Conservation (phyloP, 2,329 filamentous ascomycete species). For the Fusarium pseudograminearum region DNA sequence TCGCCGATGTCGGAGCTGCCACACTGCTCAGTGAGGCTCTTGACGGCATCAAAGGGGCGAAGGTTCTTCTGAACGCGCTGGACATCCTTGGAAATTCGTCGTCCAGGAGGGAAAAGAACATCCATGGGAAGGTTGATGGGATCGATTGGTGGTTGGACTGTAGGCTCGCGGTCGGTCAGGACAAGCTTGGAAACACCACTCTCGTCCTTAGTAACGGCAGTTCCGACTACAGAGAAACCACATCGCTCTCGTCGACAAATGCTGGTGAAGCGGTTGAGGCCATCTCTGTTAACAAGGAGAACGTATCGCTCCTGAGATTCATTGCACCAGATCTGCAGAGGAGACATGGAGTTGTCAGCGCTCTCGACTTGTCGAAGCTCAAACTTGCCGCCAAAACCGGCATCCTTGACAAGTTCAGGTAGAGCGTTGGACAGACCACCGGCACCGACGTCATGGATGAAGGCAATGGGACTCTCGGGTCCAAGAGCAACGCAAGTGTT, state of each 20-base stretch:
- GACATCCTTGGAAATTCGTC: constrained; percentile 46
- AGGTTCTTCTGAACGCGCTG: constrained; percentile 63
- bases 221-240: constrained; percentile 91
- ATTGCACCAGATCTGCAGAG: constrained; percentile 94
- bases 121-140: constrained; percentile 93
- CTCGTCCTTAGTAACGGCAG: constrained; percentile 72
- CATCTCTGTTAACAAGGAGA: constrained; percentile 83
- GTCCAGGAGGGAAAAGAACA: constrained; percentile 81
- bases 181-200: constrained; percentile 78
- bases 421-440: constrained; percentile 82
- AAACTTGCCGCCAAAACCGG: constrained; percentile 89
- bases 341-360: constrained; percentile 91
- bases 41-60: constrained; percentile 75
- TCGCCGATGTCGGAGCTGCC: constrained; percentile 60
- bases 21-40: constrained; percentile 74
- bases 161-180: constrained; percentile 83
- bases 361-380: constrained; percentile 95
- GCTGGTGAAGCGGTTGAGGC: constrained; percentile 79
- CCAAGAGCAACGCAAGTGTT: constrained; percentile 91
- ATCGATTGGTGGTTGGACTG: constrained; percentile 69
- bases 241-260: constrained; percentile 86
- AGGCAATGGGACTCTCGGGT: constrained; percentile 87
- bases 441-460: constrained; percentile 98
- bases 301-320: constrained; percentile 98
- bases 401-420: constrained; percentile 86